Base-by-base conservation (phyloP, 805 yeast genomes). In the Saturnispora bothae region DNA sequence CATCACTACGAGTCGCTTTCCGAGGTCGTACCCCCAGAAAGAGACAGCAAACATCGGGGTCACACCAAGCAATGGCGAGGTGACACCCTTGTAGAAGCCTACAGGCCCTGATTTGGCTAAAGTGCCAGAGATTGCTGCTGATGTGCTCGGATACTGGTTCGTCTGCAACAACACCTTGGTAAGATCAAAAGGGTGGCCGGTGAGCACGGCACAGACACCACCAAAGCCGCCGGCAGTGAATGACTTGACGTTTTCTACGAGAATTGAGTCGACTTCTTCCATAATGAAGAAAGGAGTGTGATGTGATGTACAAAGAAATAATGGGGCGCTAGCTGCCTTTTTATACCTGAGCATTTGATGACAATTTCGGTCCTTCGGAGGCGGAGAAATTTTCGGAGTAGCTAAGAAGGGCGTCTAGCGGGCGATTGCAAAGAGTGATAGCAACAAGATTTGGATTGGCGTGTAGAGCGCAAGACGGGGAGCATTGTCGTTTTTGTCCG, bases 31-130 rank as follows among this genome's bases (percentile, higher is more conserved):
- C 53, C 97, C 97, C 97, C 98, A 89, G 65, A 89, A 89, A 2
- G 95, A 82, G 18, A 92, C 92, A 2, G 97, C 97, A 66, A 92
- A 92, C 83, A 89, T 92, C 21, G 98, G 98, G 0, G 97, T 92
- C 17, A 89, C 96, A 18, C 98, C 98, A n/a, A 83, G 56, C 37
- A 89, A 63, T 3, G 98, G 98, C 12, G 97, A 95, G 10, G 83
- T 68, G 23, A 92, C 96, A 42, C 98, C 98, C 53, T 94, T 68
- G 61, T 89, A 89, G 47, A 89, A 75, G 1, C 97, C 96, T 19
- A 66, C 47, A 3, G 76, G 73, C 0, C 95, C 95, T 44, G 81
- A 85, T 20, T 69, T 68, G n/a, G 70, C 71, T 27, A 89, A 45
- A 3, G 94, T 86, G 25, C 69, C 69, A 47, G 65, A 70, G 18